Evolutionary conservation across 2,329 filamentous ascomycete species (phyloP), one percentile per base, ranked within the genome.

Genomic region (Fusarium sp.): DNA sequence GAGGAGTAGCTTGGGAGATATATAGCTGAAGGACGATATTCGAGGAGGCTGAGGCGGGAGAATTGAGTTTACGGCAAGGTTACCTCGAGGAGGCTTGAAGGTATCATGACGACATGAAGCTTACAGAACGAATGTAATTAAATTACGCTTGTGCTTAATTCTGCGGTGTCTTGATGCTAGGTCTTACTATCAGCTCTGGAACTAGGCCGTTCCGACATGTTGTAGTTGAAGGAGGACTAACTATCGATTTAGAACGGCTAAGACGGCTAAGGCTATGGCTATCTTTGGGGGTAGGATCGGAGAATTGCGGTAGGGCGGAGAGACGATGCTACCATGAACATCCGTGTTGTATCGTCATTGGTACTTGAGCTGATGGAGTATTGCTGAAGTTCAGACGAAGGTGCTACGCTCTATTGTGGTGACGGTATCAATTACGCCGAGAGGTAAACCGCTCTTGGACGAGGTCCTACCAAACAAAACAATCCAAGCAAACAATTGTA

Each of bases 41-140:
- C 14, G 49, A 29, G 8, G 45, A 61, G 43, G 56, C 35, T 37
- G 40, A 21, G 29, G 46, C n/a, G 41, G 40, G 14, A 51, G 39
- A 48, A 54, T 68, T 68, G 29, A 55, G 66, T 68, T 69, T 35
- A 55, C 27, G 20, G 63, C 33, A 31, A 52, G n/a, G 23, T 47
- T 49, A 29, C 61, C 33, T 35, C 5, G 36, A 20, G 27, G 40
- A 33, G 55, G 59, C 33, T 51, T 36, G 40, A 29, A 48, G 49
- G 18, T 58, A 45, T 57, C 43, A 63, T 67, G 63, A 67, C 63
- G 58, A 20, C 63, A 63, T 49, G 56, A 25, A 62, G 35, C n/a
- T 39, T 31, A 46, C n/a, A 14, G 21, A n/a, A 42, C 40, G 40
- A 63, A 58, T 57, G 46, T 13, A 55, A 46, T 15, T 18, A 41